Conservation (phyloP, 805 yeast genomes). For the Candida silvatica region DNA sequence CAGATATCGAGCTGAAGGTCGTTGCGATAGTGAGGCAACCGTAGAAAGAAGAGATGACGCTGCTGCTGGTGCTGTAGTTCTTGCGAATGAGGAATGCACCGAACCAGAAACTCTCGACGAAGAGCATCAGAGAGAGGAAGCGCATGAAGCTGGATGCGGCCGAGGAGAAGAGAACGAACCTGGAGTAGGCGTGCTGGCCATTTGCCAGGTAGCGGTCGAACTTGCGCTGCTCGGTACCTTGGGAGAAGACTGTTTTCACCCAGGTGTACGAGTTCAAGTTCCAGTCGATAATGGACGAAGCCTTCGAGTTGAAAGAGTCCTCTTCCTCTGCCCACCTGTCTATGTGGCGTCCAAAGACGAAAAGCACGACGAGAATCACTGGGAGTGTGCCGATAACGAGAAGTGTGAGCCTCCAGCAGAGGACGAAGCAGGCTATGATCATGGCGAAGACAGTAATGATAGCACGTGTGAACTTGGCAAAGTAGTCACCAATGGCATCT, state of each 20-base stretch:
- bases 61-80: constrained; percentile 44
- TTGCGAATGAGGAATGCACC: constrained; percentile 60
- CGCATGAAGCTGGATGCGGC: constrained; percentile 51
- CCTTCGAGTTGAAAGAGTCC: constrained; percentile 44
- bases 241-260: constrained; percentile 55
- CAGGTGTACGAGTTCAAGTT: constrained; percentile 48
- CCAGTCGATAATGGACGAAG: constrained; percentile 66
- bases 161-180: constrained; percentile 38
- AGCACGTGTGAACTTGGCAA: constrained; percentile 49
- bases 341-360: constrained; percentile 41
- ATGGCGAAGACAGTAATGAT: constrained; percentile 45
- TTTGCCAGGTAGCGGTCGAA: constrained; percentile 26
- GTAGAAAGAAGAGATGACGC: constrained; percentile 75
- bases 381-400: constrained; percentile 74
- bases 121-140: constrained; percentile 57
- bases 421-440: constrained; percentile 56
- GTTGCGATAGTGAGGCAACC: constrained; percentile 71
- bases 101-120: constrained; percentile 90
- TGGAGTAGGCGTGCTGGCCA: constrained; percentile 32
- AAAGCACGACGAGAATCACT: constrained; percentile 41
- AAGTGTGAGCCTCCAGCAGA: constrained; percentile 81
- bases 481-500: constrained; percentile 56
- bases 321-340: constrained; percentile 43
- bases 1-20: constrained; percentile 44
- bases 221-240: constrained; percentile 36